Base-by-base conservation (phyloP, 2,329 filamentous ascomycete species). In the Chaetomiaceae sp. region DNA sequence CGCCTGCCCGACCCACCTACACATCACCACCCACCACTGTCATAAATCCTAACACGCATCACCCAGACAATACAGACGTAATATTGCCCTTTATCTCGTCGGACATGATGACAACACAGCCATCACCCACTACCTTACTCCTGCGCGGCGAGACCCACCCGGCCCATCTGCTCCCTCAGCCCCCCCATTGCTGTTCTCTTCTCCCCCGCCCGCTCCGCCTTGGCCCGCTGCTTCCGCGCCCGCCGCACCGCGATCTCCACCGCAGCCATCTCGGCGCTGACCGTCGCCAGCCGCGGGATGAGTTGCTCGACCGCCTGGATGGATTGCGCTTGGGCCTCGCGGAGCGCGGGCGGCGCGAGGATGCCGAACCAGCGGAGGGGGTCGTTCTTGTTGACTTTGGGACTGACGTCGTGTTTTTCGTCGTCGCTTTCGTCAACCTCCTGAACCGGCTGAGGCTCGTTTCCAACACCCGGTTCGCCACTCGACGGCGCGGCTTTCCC, bases 241-340 rank as follows among this genome's bases (percentile, higher is more conserved):
- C 83, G 69, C 30, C 83, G 72, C 44, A 91, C 80, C 54, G 84
- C 76, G 42, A 83, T 79, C 67, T 89, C 85, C 5, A 86, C 61
- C n/a, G 66, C 65, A 12, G 71, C 69, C 75, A 91, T 80, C 57
- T 79, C 73, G 22, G 71, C 70, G 29, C 73, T 70, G n/a, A 86
- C 63, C 1, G 72, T 74, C 6, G 73, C 73, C 8, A 88, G 66
- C 32, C 65, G 65, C 1, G 80, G 75, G 2, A 89, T 63, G 3
- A 83, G 62, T 0, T 72, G 64, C 45, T 81, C 75, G 3, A 88
- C 71, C 0, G 73, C 72, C 30, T 68, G 59, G 19, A 78, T 59
- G 42, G 85, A 81, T 14, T 75, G 70, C 0, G 59, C 56, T 62
- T 89, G 86, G 2, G 84, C 80, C 18, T 71, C 66, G 10, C 73